These are phyloP conservation scores for Tetrahymena malaccensis DNA, from an alignment of 73 alveolate genomes.

Conservation along the genomic window DNA sequence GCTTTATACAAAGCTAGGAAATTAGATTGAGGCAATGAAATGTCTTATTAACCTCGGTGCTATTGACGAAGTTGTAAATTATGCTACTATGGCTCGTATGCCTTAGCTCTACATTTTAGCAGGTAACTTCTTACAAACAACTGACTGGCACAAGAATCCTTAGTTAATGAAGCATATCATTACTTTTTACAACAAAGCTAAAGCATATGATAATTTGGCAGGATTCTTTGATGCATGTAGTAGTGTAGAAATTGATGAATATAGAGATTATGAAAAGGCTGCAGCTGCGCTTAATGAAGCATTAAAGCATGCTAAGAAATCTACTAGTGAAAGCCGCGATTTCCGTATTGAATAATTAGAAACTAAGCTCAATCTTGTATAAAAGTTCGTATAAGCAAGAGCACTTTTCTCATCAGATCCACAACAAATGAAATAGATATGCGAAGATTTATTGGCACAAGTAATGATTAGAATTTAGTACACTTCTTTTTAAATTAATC, in stretches of 20 bases:
- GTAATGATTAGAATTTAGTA: not conserved
- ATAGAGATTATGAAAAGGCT: slow-evolving; percentile 92
- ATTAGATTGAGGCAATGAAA: slow-evolving; percentile 89
- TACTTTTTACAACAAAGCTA: slow-evolving; percentile 86
- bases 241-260: slow-evolving; percentile 89
- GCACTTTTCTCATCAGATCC: slow-evolving; percentile 62
- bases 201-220: slow-evolving; percentile 88
- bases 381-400: slow-evolving; percentile 75
- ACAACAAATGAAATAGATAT: slow-evolving; percentile 61
- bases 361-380: slow-evolving; percentile 67
- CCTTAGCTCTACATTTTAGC: slow-evolving; percentile 92
- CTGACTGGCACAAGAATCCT: slow-evolving; percentile 94
- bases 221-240: slow-evolving; percentile 90
- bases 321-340: slow-evolving; percentile 66
- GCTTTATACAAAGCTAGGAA: slow-evolving; percentile 83
- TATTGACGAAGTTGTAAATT: slow-evolving; percentile 77
- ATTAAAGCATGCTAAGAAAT: slow-evolving; percentile 73
- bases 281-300: slow-evolving; percentile 93
- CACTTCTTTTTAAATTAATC: not conserved
- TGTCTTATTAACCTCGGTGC: slow-evolving; percentile 86
- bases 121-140: slow-evolving; percentile 84
- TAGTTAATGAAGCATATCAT: slow-evolving; percentile 92
- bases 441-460: slow-evolving; percentile 64
- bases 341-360: slow-evolving; percentile 57
- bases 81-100: slow-evolving; percentile 88